Evolutionary conservation across 371 early-diverging fungal genomes (phyloP), one percentile per base, ranked within the genome.

Genomic region (Lichtheimia hyalospora): DNA sequence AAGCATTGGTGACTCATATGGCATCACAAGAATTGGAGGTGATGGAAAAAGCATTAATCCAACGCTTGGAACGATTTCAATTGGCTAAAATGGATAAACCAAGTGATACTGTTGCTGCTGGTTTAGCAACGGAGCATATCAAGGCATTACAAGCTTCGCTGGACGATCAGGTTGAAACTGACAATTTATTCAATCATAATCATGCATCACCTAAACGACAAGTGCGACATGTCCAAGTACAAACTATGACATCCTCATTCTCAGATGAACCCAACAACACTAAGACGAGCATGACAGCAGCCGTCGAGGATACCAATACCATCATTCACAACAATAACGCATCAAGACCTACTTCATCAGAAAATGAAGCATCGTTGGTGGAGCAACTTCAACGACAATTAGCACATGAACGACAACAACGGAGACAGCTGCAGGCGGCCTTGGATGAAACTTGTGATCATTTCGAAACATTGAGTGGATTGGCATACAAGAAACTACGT

Each of bases 401-500:
- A 3, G 59, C 69, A 0, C 58, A 75, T 3, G 76, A 73, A 60
- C 69, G 58, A 49, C 57, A 63, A 10, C 71, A 67, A 0, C 62
- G 66, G 28, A 70, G 68, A 52, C 69, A 79, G 14, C 66, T 80
- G 3, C 70, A 80, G 12, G 77, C 70, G 12, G 82, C 84, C 12
- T 66, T 83, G 61, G 79, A 82, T 34, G 77, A 85, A 40, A 73
- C 85, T 0, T 70, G 77, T 25, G 83, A 83, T 56, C 78, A 85
- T 60, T 82, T 80, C 64, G 85, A 85, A 55, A 75, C 80, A 50
- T 69, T 85, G 18, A 75, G 73, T 43, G 84, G 80, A 4, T 60
- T 82, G 41, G 85, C 85, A 1, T 84, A 81, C 63, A 77, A 80
- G 53, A 85, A 82, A 57, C 63, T 85, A 7, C 72, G 84, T 34